Evolutionary conservation across 2,329 filamentous ascomycete genomes (phyloP), one percentile per base, ranked within the genome.

Genomic region (Ampelomyces quisqualis): DNA sequence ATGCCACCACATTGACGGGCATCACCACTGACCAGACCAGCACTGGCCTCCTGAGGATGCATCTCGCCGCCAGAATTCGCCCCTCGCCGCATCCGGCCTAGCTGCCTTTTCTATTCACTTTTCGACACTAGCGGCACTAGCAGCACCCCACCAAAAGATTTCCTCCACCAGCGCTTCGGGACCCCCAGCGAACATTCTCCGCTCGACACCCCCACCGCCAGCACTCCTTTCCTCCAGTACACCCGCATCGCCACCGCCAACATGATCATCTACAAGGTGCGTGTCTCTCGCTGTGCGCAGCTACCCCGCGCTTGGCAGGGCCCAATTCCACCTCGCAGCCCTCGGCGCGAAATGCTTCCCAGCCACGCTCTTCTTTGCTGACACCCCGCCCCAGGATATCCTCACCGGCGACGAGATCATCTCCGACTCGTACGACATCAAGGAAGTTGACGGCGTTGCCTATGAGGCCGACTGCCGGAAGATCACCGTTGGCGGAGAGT

Each of bases 391-490:
- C 47, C 64, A 98, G 93, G 93, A 98, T 71, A 75, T 93, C 63
- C 71, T 96, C 74, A 87, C 82, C 73, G 88, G 77, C 57, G 91
- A 96, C 77, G 93, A 98, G 85, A 81, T 98, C 72, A 84, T 97
- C 83, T 94, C 93, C 67, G 91, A 97, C 77, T 93, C 87, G 60
- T 96, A 85, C 77, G 78, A 90, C 60, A 73, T 94, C 69, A 89
- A 88, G 77, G 78, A 86, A 71, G 69, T 91, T 52, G 87, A 90
- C 71, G 83, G 81, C 58, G 77, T 87, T 58, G 83, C 86, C 63
- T 97, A 87, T 77, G 91, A 97, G 78, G 85, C 85, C 68, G 86
- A 98, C 76, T 95, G 90, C 76, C 77, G 79, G 70, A 95, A 91
- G 83, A 90, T 96, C 75, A 82, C 81, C 46, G 78, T 90, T 72